Base-by-base conservation (phyloP, 2,329 filamentous ascomycete species). In the Penicillium nordicum region DNA sequence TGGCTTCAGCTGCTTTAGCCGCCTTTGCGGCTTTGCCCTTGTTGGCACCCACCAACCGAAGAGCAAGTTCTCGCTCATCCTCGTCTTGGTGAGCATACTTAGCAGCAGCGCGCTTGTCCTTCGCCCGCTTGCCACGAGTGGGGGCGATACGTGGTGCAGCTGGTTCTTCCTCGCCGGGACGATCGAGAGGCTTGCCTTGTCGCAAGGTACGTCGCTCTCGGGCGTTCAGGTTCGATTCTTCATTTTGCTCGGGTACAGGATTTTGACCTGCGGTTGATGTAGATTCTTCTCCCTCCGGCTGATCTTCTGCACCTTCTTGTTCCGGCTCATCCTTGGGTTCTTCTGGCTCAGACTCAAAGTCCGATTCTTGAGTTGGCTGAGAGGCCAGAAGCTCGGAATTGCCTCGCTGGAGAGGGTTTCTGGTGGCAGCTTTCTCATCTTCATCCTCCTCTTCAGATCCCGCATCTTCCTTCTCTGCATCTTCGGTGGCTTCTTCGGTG, bases 71-170 rank as follows among this genome's bases (percentile, higher is more conserved):
- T 12, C 92, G 90, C 68, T 99, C 94, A 74, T 96, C 93, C 53
- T 96, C 92, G 66, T 97, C 93, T 79, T 97, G 94, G 65, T 95
- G 80, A 44, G 89, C 93, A 76, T 99, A 99, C 72, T 96, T 97
- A 57, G 84, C 79, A 4, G 90, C 90, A 2, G 90, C 86, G 73
- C 94, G 96, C 79, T 95, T 96, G 42, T 87, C 86, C 71, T 96
- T 96, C 57, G 82, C 83, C 56, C 84, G 86, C 72, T 95, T 91
- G 30, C 92, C 91, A 55, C 92, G 86, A 14, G 81, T 74, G 44
- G 67, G 62, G 14, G 67, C 55, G 23, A 58, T 55, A 10, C 66
- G 65, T n/a, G 64, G 55, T 23, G 60, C 57, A 7, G 58, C 44
- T 9, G 65, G 48, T 46, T 69, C 67, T 9, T 59, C 18, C 21